Base-by-base conservation (phyloP, 2,329 filamentous ascomycete species). In the Ceratocystis colombiana region DNA sequence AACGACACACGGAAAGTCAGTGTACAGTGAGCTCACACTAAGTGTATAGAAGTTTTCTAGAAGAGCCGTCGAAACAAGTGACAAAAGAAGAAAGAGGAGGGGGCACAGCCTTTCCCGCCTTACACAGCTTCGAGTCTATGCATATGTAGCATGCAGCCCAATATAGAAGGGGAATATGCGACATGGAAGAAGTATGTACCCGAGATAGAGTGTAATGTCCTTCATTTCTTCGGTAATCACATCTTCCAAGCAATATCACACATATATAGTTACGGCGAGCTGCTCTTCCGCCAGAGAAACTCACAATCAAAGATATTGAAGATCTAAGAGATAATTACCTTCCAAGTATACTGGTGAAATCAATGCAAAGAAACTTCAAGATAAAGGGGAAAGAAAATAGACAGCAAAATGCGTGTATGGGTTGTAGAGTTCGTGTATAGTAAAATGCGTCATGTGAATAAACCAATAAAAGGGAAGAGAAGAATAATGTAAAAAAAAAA, bases 351-450 rank as follows among this genome's bases (percentile, higher is more conserved):
- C n/a, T 7, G 20, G 22, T 25, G 22, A 64, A 37, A 64, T 20
- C 8, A 41, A 64, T 44, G 33, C 20, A 45, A 65, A 22, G 30
- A 12, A 33, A 59, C 22, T 17, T 22, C 33, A 25, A 41, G 10
- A 41, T 30, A 53, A 62, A 22, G 20, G 41, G 6, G 62, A 50
- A 62, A 50, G 10, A 53, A 53, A 64, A 44, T n/a, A 66, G 22
- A 45, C 25, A 44, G 37, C 3, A 41, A 28, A 61, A 61, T 30
- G 12, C 17, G 53, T 57, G n/a, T 50, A 8, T 50, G 17, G 22
- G 48, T 20, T 50, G 48, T 50, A 50, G 22, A 22, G 48, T 50
- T 20, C 20, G 48, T 50, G 48, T 50, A 50, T 50, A 25, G n/a
- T 50, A 50, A 25, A 41, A 22, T 10, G 48, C 48, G 10, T 50